Evolutionary conservation across 345 rosid species (phyloP), one percentile per base, ranked within the genome.

Genomic region (Hibiscus mutabilis): DNA sequence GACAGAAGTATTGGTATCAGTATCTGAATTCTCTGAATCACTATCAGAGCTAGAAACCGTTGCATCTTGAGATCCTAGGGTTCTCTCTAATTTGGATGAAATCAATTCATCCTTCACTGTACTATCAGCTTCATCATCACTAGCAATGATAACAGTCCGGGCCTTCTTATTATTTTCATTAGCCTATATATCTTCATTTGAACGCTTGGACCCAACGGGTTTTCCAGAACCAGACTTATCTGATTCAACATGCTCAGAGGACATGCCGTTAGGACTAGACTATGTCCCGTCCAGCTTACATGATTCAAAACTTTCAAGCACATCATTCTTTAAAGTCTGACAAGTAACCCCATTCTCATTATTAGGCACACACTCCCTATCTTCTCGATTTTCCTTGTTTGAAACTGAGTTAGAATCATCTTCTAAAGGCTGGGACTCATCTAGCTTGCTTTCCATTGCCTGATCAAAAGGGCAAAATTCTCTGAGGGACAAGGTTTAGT

Each of bases 31-130:
- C 60, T 83, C 96, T 13, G 94, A 88, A 68, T 82, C 87, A 75
- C 88, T 83, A 67, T 86, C 96, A 78, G 97, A 84, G 79, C 84
- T 86, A 19, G n/a, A n/a, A n/a, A n/a, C n/a, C n/a, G n/a, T n/a
- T n/a, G n/a, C n/a, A n/a, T n/a, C n/a, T n/a, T n/a, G n/a, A n/a
- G n/a, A n/a, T n/a, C n/a, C n/a, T n/a, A n/a, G n/a, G n/a, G n/a
- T n/a, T n/a, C n/a, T n/a, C n/a, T n/a, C n/a, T n/a, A n/a, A n/a
- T n/a, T n/a, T n/a, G n/a, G n/a, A n/a, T n/a, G n/a, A n/a, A n/a
- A n/a, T n/a, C n/a, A n/a, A n/a, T n/a, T n/a, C n/a, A n/a, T n/a
- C n/a, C n/a, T n/a, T n/a, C n/a, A n/a, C n/a, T n/a, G n/a, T n/a
- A n/a, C n/a, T n/a, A n/a, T n/a, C n/a, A n/a, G n/a, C n/a, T n/a